Evolutionary conservation across 2,329 filamentous ascomycete genomes (phyloP).

Genomic region (Pestalotiopsis fici): DNA sequence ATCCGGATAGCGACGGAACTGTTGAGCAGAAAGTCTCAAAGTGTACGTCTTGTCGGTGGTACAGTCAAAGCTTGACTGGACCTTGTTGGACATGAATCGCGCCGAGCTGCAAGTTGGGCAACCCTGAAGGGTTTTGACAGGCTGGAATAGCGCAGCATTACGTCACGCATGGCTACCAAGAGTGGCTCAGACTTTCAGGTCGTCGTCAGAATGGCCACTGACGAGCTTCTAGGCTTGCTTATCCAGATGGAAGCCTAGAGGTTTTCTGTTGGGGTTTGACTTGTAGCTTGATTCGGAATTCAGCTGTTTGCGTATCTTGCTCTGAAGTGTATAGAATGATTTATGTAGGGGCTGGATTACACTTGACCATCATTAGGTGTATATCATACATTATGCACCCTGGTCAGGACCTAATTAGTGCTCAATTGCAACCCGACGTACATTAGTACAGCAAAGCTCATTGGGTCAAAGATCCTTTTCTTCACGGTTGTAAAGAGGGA

Average conservation of each 20-base stretch:
- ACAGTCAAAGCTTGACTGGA: background rate
- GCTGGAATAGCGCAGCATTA: background rate
- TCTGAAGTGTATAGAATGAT: background rate
- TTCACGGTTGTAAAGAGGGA: no score
- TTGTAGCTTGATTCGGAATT: no score
- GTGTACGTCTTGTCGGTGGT: no score
- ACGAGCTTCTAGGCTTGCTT: background rate
- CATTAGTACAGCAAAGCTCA: background rate
- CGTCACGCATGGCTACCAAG: background rate
- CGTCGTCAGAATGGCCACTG: constrained; percentile 7
- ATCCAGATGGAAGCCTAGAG: background rate
- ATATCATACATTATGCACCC: background rate
- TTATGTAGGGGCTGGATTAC: no score
- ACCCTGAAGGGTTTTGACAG: background rate
- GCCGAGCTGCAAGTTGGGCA: background rate
- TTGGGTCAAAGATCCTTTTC: no score
- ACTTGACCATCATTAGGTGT: background rate
- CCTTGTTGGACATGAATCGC: background rate
- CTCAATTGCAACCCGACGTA: background rate
- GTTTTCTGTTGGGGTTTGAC: background rate
- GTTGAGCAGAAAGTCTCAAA: no score
- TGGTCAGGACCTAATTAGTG: background rate
- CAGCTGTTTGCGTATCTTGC: no score
- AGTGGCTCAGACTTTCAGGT: constrained; percentile 5
- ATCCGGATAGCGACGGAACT: no score